Evolutionary conservation across 805 yeast genomes (phyloP), one percentile per base, ranked within the genome.

Genomic region (Ogataea nakhonphanomensis): DNA sequence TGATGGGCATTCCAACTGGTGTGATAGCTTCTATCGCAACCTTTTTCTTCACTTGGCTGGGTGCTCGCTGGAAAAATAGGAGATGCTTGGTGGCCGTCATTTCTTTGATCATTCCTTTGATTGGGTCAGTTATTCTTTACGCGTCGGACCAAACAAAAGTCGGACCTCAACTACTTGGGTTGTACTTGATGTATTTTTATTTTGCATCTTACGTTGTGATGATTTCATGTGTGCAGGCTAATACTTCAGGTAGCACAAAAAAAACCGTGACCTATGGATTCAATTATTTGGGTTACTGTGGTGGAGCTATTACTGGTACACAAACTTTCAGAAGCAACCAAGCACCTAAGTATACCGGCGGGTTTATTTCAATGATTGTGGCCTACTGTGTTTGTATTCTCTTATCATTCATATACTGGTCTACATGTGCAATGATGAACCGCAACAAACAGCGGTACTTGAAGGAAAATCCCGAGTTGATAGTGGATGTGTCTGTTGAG

Each of bases 221-320:
- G 20, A 17, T 17, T 17, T 17, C 20, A 5, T 17, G 20, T 17
- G 20, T 17, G 20, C 20, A 17, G 20, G 20, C 20, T 28, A 57
- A 82, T 55, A 83, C 59, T 75, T 80, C 35, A 5, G 43, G 43
- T 3, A 20, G 30, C 28, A 39, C 43, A 9, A 39, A 39, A n/a
- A 39, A 39, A 52, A 65, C 73, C 46, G 66, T 73, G 6, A 70
- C 74, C 12, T 72, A 73, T 33, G 78, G 79, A 3, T 58, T 75
- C 23, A 70, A 71, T 31, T 66, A 81, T 61, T 66, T 81, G 40
- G 78, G 76, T 4, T 83, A 79, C 53, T 78, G 85, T 36, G 71
- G 74, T 30, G 85, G 86, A 11, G 77, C 79, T 51, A 62, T 82
- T 33, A 71, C 79, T 39, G 89, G 89, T 4, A 86, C 90, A 7